Evolutionary conservation across 768 basidiomycete species (phyloP), one percentile per base, ranked within the genome.

Genomic region (Hydnomerulius pinastri): DNA sequence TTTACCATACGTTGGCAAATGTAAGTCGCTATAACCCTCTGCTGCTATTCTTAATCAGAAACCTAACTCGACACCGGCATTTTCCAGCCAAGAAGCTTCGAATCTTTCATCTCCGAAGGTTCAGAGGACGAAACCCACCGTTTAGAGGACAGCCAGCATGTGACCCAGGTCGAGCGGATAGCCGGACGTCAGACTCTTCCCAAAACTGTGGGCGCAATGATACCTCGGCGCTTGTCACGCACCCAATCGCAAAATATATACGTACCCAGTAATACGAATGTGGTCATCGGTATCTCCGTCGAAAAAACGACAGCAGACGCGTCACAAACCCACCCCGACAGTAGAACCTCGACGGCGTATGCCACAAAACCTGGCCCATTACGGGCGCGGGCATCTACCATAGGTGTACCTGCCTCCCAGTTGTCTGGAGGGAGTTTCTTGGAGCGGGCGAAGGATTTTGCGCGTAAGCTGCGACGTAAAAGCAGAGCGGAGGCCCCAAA

Each of bases 131-230:
- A 71, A 36, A 60, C 67, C 36, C 67, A 61, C 15, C 70, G 71
- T 33, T 54, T 50, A 5, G 78, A 80, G 51, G 77, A 80, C 46
- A 65, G 67, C 43, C 61, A 68, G 47, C 77, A 76, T 47, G 77
- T 80, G 36, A 79, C 77, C 8, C 75, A 73, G 43, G 70, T 83
- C 53, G 71, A 77, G 36, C 73, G 73, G 43, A 78, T 80, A 56
- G 70, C 65, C 6, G 74, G 73, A 2, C 73, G 72, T 28, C 68
- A 69, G 54, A 73, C 67, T 40, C 64, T 80, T 33, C 72, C 77
- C 3, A 71, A 71, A 42, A 72, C 74, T 13, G 56, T 79, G 17
- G 70, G 70, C 37, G 61, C 67, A 12, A 58, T 81, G 21, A 59
- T 81, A 45, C 74, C 79, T n/a, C 69, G 78, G 32, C 68, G 77